Base-by-base conservation (phyloP, 164 flowering plant genomes). In the Saururus chinensis region DNA sequence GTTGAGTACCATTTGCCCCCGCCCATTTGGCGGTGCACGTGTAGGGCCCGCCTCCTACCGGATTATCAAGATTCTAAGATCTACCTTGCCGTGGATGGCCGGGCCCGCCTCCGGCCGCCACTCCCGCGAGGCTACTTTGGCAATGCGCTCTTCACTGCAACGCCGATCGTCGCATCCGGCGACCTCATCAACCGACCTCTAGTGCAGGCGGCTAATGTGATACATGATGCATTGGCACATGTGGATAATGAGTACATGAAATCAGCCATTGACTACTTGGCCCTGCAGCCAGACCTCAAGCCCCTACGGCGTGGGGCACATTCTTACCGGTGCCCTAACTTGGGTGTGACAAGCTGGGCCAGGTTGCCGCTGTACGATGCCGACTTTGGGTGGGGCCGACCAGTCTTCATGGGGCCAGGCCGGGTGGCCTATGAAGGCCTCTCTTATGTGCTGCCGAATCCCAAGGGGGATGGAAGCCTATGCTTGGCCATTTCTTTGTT, bases 1-100 rank as follows among this genome's bases (percentile, higher is more conserved):
- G 25, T 83, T 0, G 95, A 83, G 59, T 87, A 82, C 75, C 84
- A 81, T 14, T 78, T 84, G 6, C 73, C 88, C 14, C 86, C 87
- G 0, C 12, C 83, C 12, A 71, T 78, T 1, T 80, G 84, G 84
- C 69, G 71, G 22, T 74, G 77, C 61, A 68, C 68, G 0, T 70
- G 68, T 61, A 77, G 66, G 61, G 84, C 82, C 0, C 65, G 79
- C 0, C 25, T 20, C 7, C 65, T 52, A 7, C 49, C 58, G 0
- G 4, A 4, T 5, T 57, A 64, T 4, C 84, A 78, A 20, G 22
- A 24, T 4, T 72, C 79, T 4, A 19, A 23, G 10, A 1, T 76
- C 25, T 25, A 60, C 4, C 11, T 78, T 1, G 9, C 30, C 5
- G 71, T 71, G 5, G 71, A 77, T 20, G 37, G 24, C 0, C 68